Evolutionary conservation across 352 stramenopile genomes (phyloP), one percentile per base, ranked within the genome.

Genomic region (Chrysophaeum taylorii): DNA sequence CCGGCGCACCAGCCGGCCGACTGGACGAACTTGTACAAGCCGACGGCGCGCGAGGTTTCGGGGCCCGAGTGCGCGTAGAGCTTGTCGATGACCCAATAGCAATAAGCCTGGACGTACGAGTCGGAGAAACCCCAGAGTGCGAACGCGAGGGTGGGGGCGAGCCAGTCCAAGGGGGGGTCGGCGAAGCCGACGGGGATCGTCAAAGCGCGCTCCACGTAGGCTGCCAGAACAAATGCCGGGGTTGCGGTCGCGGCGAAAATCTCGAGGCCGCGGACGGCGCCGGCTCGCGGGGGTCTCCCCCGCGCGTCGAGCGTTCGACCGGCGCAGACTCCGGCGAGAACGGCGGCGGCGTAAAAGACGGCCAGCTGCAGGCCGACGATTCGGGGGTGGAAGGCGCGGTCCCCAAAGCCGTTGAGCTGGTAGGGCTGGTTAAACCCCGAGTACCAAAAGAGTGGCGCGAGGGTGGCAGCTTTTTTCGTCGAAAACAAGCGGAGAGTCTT

Each of bases 11-110:
- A 54, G 45, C 72, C 81, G 4, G 73, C 69, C 2, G 78, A 57
- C 67, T 92, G 85, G 9, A 89, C 68, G 33, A 73, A 69, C 69
- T 92, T 91, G 78, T 89, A 91, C 38, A 83, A 76, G 0, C 84
- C 84, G 5, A 87, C 78, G 27, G 84, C 82, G 53, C 83, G 79
- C 23, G 77, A 77, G 37, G 80, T 78, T 31, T 73, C 73, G 0
- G 70, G 75, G n/a, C n/a, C n/a, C n/a, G n/a, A n/a, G n/a, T n/a
- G n/a, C n/a, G n/a, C n/a, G 2, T 76, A 80, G 9, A 87, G 78
- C 27, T 71, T 69, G 37, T 84, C 82, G 63, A 92, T 80, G 54
- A 88, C 79, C 85, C 87, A 93, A 73, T 90, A 91, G 54, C 79
- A 75, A 75, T 84, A 91, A 4, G 88, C 81, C 48, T 92, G 84